These are phyloP conservation scores for Astragalus glycyphyllos DNA, from an alignment of 306 rosid species.

Conservation along the genomic window DNA sequence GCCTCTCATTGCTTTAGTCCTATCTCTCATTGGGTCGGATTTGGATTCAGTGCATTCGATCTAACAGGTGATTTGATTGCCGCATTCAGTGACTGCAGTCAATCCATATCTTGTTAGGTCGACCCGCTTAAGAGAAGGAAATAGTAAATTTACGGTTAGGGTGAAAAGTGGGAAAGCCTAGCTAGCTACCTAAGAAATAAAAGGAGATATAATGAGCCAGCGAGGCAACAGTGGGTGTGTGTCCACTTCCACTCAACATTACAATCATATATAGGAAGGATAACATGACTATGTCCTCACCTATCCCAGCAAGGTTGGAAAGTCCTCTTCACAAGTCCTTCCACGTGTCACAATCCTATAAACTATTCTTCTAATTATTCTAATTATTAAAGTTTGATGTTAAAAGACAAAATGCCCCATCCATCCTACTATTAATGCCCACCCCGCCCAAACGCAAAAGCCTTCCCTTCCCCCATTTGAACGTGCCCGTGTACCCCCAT, in stretches of 20 bases:
- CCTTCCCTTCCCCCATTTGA: constrained; percentile 38
- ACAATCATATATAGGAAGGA: constrained; percentile 55
- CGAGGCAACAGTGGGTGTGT: constrained; percentile 46
- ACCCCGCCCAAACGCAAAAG: constrained; percentile 45
- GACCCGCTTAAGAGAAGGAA: neutral
- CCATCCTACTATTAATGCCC: constrained; percentile 57
- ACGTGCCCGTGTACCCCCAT: constrained; percentile 38
- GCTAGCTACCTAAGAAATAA: neutral
- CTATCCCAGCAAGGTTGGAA: constrained; percentile 65
- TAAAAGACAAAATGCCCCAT: constrained; percentile 42
- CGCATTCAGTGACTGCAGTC: too few species aligned
- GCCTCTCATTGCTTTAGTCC: too few species aligned
- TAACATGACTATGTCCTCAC: constrained; percentile 68
- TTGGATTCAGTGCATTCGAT: too few species aligned
- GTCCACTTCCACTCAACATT: constrained; percentile 48
- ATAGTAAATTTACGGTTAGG: neutral
- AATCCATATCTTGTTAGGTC: too few species aligned
- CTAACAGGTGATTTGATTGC: too few species aligned
- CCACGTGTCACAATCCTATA: constrained; percentile 60
- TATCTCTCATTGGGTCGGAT: too few species aligned
- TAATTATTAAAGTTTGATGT: neutral
- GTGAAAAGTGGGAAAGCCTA: constrained; percentile 35
- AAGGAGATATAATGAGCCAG: constrained; percentile 18
- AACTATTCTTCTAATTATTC: too few species aligned
- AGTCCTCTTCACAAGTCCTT: constrained; percentile 20